Evolutionary conservation across 1,284 basidiomycete species (phyloP), one percentile per base, ranked within the genome.

Genomic region (Bjerkandera adusta): DNA sequence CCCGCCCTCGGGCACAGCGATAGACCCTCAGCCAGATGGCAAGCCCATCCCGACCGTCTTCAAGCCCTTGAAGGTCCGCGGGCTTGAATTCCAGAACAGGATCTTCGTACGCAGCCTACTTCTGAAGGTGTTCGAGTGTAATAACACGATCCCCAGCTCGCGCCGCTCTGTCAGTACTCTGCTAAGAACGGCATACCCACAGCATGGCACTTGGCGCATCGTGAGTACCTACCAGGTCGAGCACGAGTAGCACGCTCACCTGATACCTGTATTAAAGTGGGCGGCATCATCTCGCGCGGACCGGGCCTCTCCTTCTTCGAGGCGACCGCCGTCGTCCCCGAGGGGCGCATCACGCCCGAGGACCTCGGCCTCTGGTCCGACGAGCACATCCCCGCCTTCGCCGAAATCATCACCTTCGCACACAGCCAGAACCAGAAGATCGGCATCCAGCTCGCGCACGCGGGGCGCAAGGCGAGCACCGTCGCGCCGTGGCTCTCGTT

Each of bases 381-480:
- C 62, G 69, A 69, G 7, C 87, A 90, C 36, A 79, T 85, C 26
- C 72, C 70, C 18, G 76, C 80, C 0, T 69, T 85, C 49, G 77
- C 77, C 55, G 71, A 77, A 18, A 75, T 90, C 45, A 80, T 86
- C 44, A 72, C 83, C 30, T 85, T 83, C 52, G 71, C 76, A 25
- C 85, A 89, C 61, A 66, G 74, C 21, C 77, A 86, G 57, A 73
- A 77, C 45, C 67, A 76, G 35, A 77, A 76, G 52, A 77, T 88
- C 15, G 89, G 83, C 4, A 73, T 92, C 38, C 89, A 92, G 63
- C 72, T 92, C n/a, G 81, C 80, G 0, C 88, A 91, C 62, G 85
- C 85, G 0, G 88, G 88, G 0, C 70, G 88, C 25, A 90, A 91
- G 62, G 83, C 84, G 0, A 80, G 77, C 6, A 79, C 76, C 0